Base-by-base conservation (phyloP, 2,329 filamentous ascomycete species). In the Exophiala alcalophila region DNA sequence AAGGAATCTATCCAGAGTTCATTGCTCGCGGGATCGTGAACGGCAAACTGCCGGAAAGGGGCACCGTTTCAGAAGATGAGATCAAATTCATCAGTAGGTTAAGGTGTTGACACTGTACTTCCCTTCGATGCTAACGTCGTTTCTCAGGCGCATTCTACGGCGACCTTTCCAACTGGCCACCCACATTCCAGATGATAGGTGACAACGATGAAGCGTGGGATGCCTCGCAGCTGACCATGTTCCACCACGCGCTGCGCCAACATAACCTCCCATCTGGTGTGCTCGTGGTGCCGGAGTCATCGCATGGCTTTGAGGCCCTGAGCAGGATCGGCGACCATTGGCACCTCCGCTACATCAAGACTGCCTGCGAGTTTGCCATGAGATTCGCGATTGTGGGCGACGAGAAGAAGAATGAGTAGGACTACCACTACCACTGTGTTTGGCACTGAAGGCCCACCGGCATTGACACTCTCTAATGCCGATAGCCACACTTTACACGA, bases 201-300 rank as follows among this genome's bases (percentile, higher is more conserved):
- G 31, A 33, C 31, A 20, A 7, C 10, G 31, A 33, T 14, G 31
- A 33, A 33, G 31, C 31, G 6, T 33, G 11, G 4, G 31, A 33
- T 5, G 31, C 19, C 4, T 20, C 31, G 31, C 31, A 33, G 8
- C 10, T 33, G 14, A 33, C 31, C 8, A 2, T 4, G 16, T 21
- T 33, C 31, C 31, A 33, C 4, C 16, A 33, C 14, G 23, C n/a
- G 23, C 23, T 33, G 31, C 15, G 10, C 4, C 15, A 33, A 20
- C 31, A 20, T 20, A 23, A 23, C 15, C 20, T 33, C 10, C 31
- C 31, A 5, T 21, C 31, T 21, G 31, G 31, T 3, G 18, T 33
- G 31, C 31, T 33, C 31, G 31, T 33, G 31, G 31, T 23, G 14
- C 31, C 31, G 4, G 31, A 33, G 14, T 4, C n/a, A n/a, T 33